Evolutionary conservation across 352 stramenopile genomes (phyloP).

Genomic region (Globisporangium irregulare): DNA sequence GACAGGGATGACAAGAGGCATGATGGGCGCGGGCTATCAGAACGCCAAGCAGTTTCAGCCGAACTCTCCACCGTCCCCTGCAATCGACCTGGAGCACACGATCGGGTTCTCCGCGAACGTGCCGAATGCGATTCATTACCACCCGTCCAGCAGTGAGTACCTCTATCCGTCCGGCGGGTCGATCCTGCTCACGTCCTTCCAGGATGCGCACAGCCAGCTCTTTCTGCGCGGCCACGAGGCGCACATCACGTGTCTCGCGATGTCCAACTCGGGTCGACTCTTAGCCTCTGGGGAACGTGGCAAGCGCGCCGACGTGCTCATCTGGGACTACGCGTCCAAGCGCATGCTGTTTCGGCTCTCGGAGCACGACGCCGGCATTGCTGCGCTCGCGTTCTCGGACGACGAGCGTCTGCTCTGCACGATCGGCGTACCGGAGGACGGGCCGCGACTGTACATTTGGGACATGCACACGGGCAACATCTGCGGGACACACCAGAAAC

Average conservation of each 20-base stretch:
- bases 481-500: conserved; percentile 77
- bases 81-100: conserved; percentile 91
- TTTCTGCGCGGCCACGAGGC: conserved; percentile 86
- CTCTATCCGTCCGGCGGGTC: conserved; percentile 87
- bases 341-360: conserved; percentile 78
- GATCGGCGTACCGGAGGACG: conserved; percentile 74
- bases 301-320: conserved; percentile 78
- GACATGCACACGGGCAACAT: conserved; percentile 88
- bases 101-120: conserved; percentile 85
- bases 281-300: conserved; percentile 86
- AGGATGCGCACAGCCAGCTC: conserved; percentile 77
- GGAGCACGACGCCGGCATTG: conserved; percentile 91
- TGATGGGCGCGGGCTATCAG: not conserved
- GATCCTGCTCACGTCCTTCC: conserved; percentile 74
- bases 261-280: conserved; percentile 72
- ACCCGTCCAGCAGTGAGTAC: conserved; percentile 78
- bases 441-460: conserved; percentile 84
- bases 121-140: conserved; percentile 82
- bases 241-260: conserved; percentile 73
- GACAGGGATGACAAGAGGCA: not conserved
- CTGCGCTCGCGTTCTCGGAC: conserved; percentile 86
- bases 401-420: conserved; percentile 88
- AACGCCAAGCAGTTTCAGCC: conserved; percentile 6
- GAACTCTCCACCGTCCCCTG: not conserved
- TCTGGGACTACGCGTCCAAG: conserved; percentile 85